These are phyloP conservation scores for Rhamnella rubrinervis DNA, from an alignment of 331 rosid species.

Conservation along the genomic window DNA sequence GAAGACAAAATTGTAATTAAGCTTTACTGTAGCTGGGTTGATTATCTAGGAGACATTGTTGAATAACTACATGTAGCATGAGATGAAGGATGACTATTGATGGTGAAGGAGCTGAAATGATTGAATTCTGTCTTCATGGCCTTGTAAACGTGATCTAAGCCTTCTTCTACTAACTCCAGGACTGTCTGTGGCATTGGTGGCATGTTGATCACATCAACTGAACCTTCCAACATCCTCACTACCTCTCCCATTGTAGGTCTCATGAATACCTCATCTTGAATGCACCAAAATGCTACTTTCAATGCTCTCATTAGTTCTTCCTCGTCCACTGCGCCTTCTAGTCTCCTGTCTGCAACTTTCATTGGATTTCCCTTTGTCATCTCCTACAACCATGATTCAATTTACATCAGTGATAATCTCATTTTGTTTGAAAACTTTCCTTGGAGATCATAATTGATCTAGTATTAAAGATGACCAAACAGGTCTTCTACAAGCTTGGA, in stretches of 20 bases:
- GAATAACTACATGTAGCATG: slow-evolving; percentile 84
- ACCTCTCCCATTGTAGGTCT: slow-evolving; percentile 95
- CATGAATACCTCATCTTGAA: slow-evolving; percentile 76
- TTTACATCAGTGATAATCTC: neutral
- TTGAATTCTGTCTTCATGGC: slow-evolving; percentile 83
- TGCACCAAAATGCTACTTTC: slow-evolving; percentile 91
- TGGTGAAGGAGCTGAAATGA: slow-evolving; percentile 78
- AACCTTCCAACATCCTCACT: slow-evolving; percentile 81
- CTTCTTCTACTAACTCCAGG: slow-evolving; percentile 76
- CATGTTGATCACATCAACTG: slow-evolving; percentile 45
- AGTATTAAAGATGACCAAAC: too few species aligned
- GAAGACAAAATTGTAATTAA: too few species aligned
- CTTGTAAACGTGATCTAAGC: slow-evolving; percentile 73
- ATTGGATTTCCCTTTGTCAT: slow-evolving; percentile 51
- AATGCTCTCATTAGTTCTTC: slow-evolving; percentile 64
- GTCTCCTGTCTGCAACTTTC: slow-evolving; percentile 69
- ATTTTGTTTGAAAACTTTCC: too few species aligned
- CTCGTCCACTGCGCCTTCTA: slow-evolving; percentile 74
- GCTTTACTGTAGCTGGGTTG: neutral
- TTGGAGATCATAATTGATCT: too few species aligned
- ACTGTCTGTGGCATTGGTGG: slow-evolving; percentile 97
- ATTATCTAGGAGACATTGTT: slow-evolving; percentile 86
- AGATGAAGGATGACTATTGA: slow-evolving; percentile 71
- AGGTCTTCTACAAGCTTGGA: too few species aligned
- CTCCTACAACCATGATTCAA: slow-evolving; percentile 43